A percentile compares a stretch with the other conserved stretches of the same genome.
Conservation (phyloP, 1,284 basidiomycete genomes). For the Golubevia pallescens region DNA sequence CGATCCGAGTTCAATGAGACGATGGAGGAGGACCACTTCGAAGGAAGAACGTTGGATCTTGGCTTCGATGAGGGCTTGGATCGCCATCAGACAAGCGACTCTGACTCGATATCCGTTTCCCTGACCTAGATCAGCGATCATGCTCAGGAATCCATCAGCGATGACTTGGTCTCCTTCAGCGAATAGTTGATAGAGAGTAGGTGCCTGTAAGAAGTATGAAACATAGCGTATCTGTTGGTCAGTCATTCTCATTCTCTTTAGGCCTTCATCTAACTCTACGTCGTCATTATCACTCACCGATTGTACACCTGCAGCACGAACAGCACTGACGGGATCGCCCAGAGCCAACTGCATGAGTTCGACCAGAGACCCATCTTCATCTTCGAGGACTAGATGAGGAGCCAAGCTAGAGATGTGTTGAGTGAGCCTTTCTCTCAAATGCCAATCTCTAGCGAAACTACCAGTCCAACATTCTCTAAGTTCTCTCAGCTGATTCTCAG, state of each 20-base stretch:
- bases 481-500: constrained; percentile 69
- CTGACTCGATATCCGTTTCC: constrained; percentile 51
- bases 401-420: constrained; percentile 70
- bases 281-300: constrained; percentile 69
- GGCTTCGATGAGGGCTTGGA: constrained; percentile 34
- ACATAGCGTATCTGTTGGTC: constrained; percentile 6
- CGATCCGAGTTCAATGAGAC: constrained; percentile 71
- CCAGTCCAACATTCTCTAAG: constrained; percentile 74
- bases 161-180: constrained; percentile 40
- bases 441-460: constrained; percentile 76
- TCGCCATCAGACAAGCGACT: constrained; percentile 42
- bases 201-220: constrained; percentile 16
- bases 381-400: constrained; percentile 56
- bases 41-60: constrained; percentile 63
- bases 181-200: constrained; percentile 36
- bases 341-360: constrained; percentile 73
- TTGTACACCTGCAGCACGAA: constrained; percentile 77
- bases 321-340: constrained; percentile 80
- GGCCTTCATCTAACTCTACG: not conserved
- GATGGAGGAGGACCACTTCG: constrained; percentile 72
- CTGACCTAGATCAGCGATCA: constrained; percentile 51
- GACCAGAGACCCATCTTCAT: constrained; percentile 59
- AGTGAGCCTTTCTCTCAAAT: constrained; percentile 77
- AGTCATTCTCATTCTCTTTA: not conserved
- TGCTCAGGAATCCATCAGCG: constrained; percentile 53